Conservation (phyloP, 2,329 filamentous ascomycete genomes). For the Clarireedia monteithiana region DNA sequence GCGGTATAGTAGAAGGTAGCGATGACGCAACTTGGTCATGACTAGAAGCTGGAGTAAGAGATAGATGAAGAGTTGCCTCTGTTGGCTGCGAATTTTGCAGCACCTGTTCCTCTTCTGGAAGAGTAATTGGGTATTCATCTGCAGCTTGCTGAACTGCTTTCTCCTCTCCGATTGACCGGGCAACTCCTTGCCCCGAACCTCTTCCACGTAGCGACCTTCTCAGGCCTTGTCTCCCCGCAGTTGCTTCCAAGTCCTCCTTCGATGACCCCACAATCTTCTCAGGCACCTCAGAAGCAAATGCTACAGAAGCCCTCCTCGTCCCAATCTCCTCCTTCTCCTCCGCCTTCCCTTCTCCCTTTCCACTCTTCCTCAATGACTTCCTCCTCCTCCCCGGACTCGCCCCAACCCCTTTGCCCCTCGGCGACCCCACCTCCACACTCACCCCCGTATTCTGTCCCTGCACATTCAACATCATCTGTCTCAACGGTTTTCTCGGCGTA, state of each 20-base stretch:
- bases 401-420: not conserved
- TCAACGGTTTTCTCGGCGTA: slow-evolving; percentile 25
- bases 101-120: too few species aligned
- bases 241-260: not conserved
- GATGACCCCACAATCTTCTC: not conserved
- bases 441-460: not conserved
- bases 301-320: not conserved
- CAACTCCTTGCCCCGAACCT: too few species aligned
- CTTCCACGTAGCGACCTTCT: slow-evolving; percentile 4
- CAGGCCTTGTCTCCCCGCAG: not conserved
- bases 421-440: not conserved
- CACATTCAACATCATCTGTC: slow-evolving; percentile 11
- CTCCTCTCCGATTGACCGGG: too few species aligned
- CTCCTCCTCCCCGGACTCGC: slow-evolving; percentile 14
- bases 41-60: too few species aligned
- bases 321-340: slow-evolving; percentile 1
- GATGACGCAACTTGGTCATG: too few species aligned
- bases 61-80: too few species aligned
- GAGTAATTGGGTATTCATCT: too few species aligned
- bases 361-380: slow-evolving; percentile 21
- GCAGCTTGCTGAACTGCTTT: too few species aligned
- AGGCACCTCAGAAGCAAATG: not conserved
- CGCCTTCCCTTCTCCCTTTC: slow-evolving; percentile 9
- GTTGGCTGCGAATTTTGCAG: too few species aligned
- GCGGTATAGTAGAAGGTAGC: too few species aligned